These are phyloP conservation scores for Boletus edulis DNA, from an alignment of 768 basidiomycete genomes.

Conservation along the genomic window DNA sequence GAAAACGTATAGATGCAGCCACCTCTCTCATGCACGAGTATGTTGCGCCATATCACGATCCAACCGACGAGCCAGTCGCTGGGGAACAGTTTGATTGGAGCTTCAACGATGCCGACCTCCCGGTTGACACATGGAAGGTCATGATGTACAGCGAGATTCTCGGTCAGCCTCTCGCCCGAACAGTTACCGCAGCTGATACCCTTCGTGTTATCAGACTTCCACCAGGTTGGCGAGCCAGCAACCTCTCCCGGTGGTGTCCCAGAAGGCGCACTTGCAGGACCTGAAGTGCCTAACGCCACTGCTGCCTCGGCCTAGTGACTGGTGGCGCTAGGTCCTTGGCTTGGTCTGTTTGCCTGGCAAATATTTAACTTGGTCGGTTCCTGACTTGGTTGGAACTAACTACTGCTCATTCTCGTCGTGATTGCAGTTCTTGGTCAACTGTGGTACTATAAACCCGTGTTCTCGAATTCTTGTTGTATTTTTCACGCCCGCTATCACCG, in stretches of 20 bases:
- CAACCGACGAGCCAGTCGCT: constrained; percentile 94
- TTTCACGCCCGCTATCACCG: neutral
- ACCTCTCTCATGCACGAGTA: constrained; percentile 91
- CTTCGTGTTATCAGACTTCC: constrained; percentile 58
- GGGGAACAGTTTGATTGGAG: constrained; percentile 97
- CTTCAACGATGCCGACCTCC: constrained; percentile 98
- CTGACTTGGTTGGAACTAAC: neutral
- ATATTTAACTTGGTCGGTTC: constrained; percentile 14
- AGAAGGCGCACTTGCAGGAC: constrained; percentile 69
- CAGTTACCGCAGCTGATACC: neutral
- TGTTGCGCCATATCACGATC: constrained; percentile 97
- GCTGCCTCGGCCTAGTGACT: constrained; percentile 15
- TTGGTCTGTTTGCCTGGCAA: neutral
- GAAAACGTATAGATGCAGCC: constrained; percentile 93
- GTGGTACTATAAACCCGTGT: constrained; percentile 14
- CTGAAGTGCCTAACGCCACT: constrained; percentile 36
- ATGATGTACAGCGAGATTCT: constrained; percentile 99
- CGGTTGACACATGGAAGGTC: constrained; percentile 99
- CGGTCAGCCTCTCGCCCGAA: constrained; percentile 48
- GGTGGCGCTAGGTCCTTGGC: constrained; percentile 1
- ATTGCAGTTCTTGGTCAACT: constrained; percentile 11
- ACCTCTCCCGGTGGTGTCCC: constrained; percentile 38
- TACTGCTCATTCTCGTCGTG: neutral
- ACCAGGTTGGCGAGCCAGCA: constrained; percentile 64
- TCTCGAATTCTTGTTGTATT: constrained; percentile 5